Evolutionary conservation across 2,329 filamentous ascomycete genomes (phyloP), one percentile per base, ranked within the genome.

Genomic region (Neofusicoccum kwambonambiense): DNA sequence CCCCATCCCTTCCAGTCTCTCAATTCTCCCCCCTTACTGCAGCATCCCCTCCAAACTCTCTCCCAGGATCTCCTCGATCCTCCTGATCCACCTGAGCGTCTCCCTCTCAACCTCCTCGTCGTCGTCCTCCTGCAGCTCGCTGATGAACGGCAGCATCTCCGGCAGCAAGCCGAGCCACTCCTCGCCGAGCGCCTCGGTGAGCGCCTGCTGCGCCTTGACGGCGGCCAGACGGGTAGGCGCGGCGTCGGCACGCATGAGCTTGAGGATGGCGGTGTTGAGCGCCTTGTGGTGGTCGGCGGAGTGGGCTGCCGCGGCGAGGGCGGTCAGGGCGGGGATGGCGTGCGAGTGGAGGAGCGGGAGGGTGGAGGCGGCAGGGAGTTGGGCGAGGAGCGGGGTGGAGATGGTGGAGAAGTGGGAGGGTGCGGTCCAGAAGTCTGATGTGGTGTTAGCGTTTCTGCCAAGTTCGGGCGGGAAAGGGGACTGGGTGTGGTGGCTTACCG

Each of bases 111-210:
- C 94, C 34, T 85, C 84, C 80, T 98, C 95, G 74, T 98, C 93
- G 70, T 98, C 95, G 75, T 99, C 95, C 75, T 99, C 95, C 80
- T 97, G 90, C 73, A 97, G 78, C 81, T 99, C 95, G 73, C 92
- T 96, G 71, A 99, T 97, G 69, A 94, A 92, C 19, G 96, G 94
- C 75, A 99, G 80, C 90, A 97, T 98, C 84, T 99, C 95, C 0
- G 94, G 92, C 74, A 98, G 77, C 81, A 96, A 86, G 1, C 89
- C 86, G 66, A 99, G 80, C 95, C 95, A 99, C 74, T 99, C 95
- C 76, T 98, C 93, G 66, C 93, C 93, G 31, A 98, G 79, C 54
- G 87, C 83, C 70, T 90, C 87, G 12, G 93, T 96, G 68, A 98
- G 82, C 13, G 85, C 86, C 74, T 93, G 90, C 80, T 98, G 87